Conservation (phyloP, 495 filamentous ascomycete species). For the Penicillium odoratum region DNA sequence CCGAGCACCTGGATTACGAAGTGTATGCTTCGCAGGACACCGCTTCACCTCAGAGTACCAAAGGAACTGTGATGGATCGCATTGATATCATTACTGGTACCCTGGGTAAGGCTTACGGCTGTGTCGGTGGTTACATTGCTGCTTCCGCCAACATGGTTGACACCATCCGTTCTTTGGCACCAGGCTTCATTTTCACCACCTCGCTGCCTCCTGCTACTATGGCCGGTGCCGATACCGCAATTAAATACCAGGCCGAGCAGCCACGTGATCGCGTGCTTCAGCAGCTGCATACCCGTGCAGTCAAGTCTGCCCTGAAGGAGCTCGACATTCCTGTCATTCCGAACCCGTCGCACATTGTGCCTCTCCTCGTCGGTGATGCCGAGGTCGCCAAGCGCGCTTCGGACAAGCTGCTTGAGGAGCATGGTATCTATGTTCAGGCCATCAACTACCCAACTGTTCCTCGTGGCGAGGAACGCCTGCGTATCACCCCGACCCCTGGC, state of each 20-base stretch:
- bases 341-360: slow-evolving; percentile 95
- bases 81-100: slow-evolving; percentile 98
- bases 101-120: slow-evolving; percentile 95
- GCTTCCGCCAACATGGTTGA: slow-evolving; percentile 87
- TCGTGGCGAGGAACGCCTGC: slow-evolving; percentile 89
- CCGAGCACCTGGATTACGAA: slow-evolving; percentile 95
- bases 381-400: slow-evolving; percentile 89
- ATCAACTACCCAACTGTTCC: slow-evolving; percentile 99
- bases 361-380: slow-evolving; percentile 89
- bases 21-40: slow-evolving; percentile 54
- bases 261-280: slow-evolving; percentile 84
- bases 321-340: slow-evolving; percentile 96
- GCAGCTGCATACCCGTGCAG: slow-evolving; percentile 91
- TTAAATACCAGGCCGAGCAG: slow-evolving; percentile 84
- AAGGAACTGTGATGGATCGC: slow-evolving; percentile 90
- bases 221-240: slow-evolving; percentile 89
- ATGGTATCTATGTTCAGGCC: slow-evolving; percentile 94
- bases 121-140: slow-evolving; percentile 96
- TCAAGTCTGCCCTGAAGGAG: slow-evolving; percentile 74
- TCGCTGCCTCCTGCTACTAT: slow-evolving; percentile 94
- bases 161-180: slow-evolving; percentile 91
- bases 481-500: slow-evolving; percentile 93
- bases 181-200: slow-evolving; percentile 98
- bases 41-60: slow-evolving; percentile 56
- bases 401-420: slow-evolving; percentile 81